These are phyloP conservation scores for Kodamaea neixiangensis DNA, from an alignment of 805 yeast species.

Conservation along the genomic window DNA sequence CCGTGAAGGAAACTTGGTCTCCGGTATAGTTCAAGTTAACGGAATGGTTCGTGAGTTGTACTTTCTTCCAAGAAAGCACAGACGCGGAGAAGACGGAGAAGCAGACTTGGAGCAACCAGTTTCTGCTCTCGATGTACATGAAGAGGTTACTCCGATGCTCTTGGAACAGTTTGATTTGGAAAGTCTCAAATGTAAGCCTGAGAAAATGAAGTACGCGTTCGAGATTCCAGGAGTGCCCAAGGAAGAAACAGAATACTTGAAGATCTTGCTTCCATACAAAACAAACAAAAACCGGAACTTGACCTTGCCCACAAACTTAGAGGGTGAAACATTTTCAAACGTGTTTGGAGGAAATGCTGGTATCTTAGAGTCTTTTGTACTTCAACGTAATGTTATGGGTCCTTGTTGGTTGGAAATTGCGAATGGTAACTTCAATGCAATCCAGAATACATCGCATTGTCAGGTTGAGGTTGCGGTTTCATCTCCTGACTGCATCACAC, in stretches of 20 bases:
- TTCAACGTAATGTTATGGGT: slow-evolving; percentile 87
- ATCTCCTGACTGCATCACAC: slow-evolving; percentile 49
- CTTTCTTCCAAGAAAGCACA: slow-evolving; percentile 65
- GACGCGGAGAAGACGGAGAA: slow-evolving; percentile 43
- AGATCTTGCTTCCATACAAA: slow-evolving; percentile 72
- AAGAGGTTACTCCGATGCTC: slow-evolving; percentile 70
- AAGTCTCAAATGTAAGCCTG: slow-evolving; percentile 68
- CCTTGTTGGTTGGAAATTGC: slow-evolving; percentile 92
- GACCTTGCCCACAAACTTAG: slow-evolving; percentile 59
- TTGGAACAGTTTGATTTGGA: slow-evolving; percentile 62
- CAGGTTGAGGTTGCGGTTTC: slow-evolving; percentile 67
- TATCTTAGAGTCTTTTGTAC: slow-evolving; percentile 81
- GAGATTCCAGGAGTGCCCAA: slow-evolving; percentile 79
- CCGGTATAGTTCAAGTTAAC: slow-evolving; percentile 75
- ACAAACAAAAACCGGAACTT: slow-evolving; percentile 55
- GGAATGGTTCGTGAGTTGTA: slow-evolving; percentile 71
- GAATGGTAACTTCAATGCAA: slow-evolving; percentile 57
- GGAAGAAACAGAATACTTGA: slow-evolving; percentile 70
- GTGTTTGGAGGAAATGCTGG: slow-evolving; percentile 78
- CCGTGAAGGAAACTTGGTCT: slow-evolving; percentile 57
- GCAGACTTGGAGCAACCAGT: slow-evolving; percentile 39
- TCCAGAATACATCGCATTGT: slow-evolving; percentile 76
- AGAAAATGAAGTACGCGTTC: slow-evolving; percentile 81
- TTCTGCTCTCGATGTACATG: slow-evolving; percentile 67
- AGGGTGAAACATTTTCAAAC: slow-evolving; percentile 74